Evolutionary conservation across 148 eudicot genomes (phyloP), one percentile per base, ranked within the genome.

Genomic region (Gaultheria prostrata): DNA sequence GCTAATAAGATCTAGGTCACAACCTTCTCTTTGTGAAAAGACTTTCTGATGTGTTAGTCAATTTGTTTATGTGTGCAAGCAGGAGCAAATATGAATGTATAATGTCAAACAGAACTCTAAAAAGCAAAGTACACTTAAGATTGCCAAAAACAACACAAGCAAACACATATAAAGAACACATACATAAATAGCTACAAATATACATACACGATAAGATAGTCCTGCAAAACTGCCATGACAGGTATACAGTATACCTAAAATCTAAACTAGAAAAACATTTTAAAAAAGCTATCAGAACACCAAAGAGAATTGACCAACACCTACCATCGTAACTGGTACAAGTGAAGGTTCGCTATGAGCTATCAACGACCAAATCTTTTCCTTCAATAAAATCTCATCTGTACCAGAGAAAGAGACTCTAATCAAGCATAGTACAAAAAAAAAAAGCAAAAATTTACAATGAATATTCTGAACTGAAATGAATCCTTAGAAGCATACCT

Each of bases 351-450:
- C 99, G 87, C 90, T 91, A 82, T 94, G 94, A 80, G 91, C 91
- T 46, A 95, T 82, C 89, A 97, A 87, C 53, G 93, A 88, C 99
- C 99, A 97, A 51, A 95, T 87, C 86, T 92, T 97, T 88, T 97
- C 99, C 87, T 91, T 92, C 20, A 80, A 85, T n/a, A 94, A 59
- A 78, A 86, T 88, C 86, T 97, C 99, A 89, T 97, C 99, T 97
- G 87, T 8, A 77, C 82, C 77, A 35, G 17, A 70, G 49, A 77
- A 4, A 79, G 46, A 49, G 76, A 35, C 3, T 18, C 13, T 56
- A n/a, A 8, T 21, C 18, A 43, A 77, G 24, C 51, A 24, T 7
- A 15, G n/a, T 3, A 20, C 77, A 8, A 61, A 75, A 49, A 61
- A 35, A 76, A 24, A 30, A 39, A 39, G 43, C 70, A 85, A 50